phyloP scores from a whole-genome alignment of 2,329 filamentous ascomycete species.

The Hypoxylon sp. region DNA sequence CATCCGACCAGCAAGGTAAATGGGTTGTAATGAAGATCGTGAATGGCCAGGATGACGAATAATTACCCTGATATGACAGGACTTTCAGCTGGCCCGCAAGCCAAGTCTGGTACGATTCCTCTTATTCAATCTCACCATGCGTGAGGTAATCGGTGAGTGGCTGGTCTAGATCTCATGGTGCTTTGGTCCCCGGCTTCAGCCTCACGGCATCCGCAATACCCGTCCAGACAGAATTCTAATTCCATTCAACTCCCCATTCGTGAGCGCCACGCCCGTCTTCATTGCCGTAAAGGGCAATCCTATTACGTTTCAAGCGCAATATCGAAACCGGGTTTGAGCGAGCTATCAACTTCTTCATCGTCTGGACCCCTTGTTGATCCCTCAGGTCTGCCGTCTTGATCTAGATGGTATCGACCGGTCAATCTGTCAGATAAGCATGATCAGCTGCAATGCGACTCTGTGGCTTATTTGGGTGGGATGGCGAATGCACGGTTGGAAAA shows the following conservation, averaged over 20 bases:
- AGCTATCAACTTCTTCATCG: too few species aligned
- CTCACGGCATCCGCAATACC: too few species aligned
- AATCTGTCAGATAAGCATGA: conserved; percentile 18
- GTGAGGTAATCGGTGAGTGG: conserved; percentile 4
- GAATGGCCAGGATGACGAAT: conserved; percentile 4
- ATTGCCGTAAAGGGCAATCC: too few species aligned
- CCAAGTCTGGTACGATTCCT: neutral
- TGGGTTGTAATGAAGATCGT: conserved; percentile 4
- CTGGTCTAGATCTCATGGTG: conserved; percentile 8
- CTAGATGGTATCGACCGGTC: conserved; percentile 23
- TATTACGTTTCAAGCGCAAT: neutral
- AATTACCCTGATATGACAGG: conserved; percentile 2
- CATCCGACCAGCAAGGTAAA: neutral
- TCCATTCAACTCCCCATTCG: neutral
- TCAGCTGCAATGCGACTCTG: conserved; percentile 34
- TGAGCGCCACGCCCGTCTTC: neutral
- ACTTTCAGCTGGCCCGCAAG: conserved; percentile 21
- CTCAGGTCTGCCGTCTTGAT: conserved; percentile 13
- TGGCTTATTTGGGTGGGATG: conserved; percentile 24
- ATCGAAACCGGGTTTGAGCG: conserved; percentile 8
- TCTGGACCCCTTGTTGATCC: neutral
- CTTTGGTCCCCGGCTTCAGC: conserved; percentile 24
- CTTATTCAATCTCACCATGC: conserved; percentile 8
- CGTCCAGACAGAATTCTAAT: conserved; percentile 3
- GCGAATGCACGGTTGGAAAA: too few species aligned